Evolutionary conservation across 1,139 yeast genomes (phyloP), one percentile per base, ranked within the genome.

Genomic region (Debaryomyces nepalensis): DNA sequence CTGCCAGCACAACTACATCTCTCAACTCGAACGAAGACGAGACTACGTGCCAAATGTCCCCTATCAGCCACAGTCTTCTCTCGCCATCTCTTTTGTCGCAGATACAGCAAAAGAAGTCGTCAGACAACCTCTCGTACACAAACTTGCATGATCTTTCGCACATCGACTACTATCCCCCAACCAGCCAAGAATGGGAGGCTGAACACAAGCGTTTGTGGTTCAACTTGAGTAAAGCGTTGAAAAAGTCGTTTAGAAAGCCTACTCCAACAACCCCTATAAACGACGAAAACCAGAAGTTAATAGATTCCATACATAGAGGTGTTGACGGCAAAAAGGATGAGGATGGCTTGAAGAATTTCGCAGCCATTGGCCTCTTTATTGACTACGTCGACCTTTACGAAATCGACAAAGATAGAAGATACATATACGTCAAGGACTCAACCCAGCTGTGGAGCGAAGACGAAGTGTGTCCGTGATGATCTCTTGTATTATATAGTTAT

Each of bases 291-390:
- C 72, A 73, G 31, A 79, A 78, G 54, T 59, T 70, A 44, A 66
- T 88, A 33, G 95, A 88, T 61, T 78, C 86, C 41, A 84, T 88
- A 39, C 73, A 79, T 39, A 74, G 96, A 50, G 95, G 96, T 4
- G 96, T 87, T 10, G 96, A 88, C 61, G 96, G 96, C 6, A 76
- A 82, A 39, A 78, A 82, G 55, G 88, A 81, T 39, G 82, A 64
- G 21, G 76, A 77, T 26, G 96, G 95, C 1, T 69, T 77, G 45
- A 82, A 79, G 55, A 82, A 87, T 59, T 87, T 85, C 59, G 80
- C 82, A 1, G 80, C 87, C 19, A 77, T 86, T 23, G 83, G 86
- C 26, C 63, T 88, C 69, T 81, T 87, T 55, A 77, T 84, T 29
- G 86, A 87, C 43, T 68, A 73, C 41, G 95, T 85, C n/a, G 96